Evolutionary conservation across 2,329 filamentous ascomycete genomes (phyloP).

Genomic region (Dichotomopilus funicola): DNA sequence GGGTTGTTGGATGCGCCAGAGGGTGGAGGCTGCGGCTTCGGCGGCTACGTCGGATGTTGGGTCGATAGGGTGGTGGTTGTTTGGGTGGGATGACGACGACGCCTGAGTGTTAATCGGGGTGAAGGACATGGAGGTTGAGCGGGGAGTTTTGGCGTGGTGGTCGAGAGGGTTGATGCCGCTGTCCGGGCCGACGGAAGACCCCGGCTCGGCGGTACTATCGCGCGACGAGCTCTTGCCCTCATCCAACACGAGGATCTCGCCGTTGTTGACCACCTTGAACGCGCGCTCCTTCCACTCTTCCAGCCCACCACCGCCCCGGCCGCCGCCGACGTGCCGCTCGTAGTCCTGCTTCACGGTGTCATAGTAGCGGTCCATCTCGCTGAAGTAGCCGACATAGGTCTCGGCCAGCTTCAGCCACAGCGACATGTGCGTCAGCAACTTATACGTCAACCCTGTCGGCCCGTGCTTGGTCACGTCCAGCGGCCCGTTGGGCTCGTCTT

Average conservation of each 20-base stretch:
- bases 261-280: slow-evolving; percentile 38
- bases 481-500: slow-evolving; percentile 29
- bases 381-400: slow-evolving; percentile 48
- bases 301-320: slow-evolving; percentile 42
- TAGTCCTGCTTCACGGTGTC: slow-evolving; percentile 45
- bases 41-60: not conserved
- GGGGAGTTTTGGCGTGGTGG: slow-evolving; percentile 23
- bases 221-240: slow-evolving; percentile 25
- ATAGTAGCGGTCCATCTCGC: slow-evolving; percentile 49
- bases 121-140: slow-evolving; percentile 32
- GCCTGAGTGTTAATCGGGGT: slow-evolving; percentile 33
- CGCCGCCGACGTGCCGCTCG: slow-evolving; percentile 27
- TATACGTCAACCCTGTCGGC: slow-evolving; percentile 42
- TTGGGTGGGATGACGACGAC: slow-evolving; percentile 1
- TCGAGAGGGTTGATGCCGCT: slow-evolving; percentile 18
- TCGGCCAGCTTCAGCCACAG: slow-evolving; percentile 49
- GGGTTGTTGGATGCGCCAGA: slow-evolving; percentile 11
- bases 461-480: slow-evolving; percentile 32
- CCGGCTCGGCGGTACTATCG: slow-evolving; percentile 28
- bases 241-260: slow-evolving; percentile 33
- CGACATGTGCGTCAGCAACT: slow-evolving; percentile 46
- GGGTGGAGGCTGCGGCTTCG: slow-evolving; percentile 7
- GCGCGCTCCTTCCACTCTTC: slow-evolving; percentile 46
- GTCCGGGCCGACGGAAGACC: slow-evolving; percentile 26
- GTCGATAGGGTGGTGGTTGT: not conserved